Base-by-base conservation (phyloP, 2,329 filamentous ascomycete species). In the Chaetomiaceae sp. region DNA sequence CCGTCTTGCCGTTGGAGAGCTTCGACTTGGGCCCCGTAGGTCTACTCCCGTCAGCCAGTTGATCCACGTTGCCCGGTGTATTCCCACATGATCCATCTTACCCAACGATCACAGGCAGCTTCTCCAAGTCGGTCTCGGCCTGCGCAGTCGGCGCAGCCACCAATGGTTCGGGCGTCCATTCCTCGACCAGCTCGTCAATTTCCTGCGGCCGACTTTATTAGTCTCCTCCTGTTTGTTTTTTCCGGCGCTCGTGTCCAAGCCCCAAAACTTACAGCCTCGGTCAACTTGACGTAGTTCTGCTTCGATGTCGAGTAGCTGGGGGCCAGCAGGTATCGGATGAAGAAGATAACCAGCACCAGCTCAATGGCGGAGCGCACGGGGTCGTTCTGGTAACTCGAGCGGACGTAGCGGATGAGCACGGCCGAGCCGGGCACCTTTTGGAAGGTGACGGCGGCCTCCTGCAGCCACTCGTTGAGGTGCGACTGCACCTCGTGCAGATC, bases 311-410 rank as follows among this genome's bases (percentile, higher is more conserved):
- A 88, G 69, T 98, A 98, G 43, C 88, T 89, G 0, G 91, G 90
- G 51, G 89, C 85, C 51, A 97, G 75, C 45, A 98, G 75, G 66
- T 98, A 98, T 53, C 90, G 82, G 48, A 98, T 85, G 53, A 94
- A 94, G 70, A 98, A 98, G 45, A 98, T 80, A 58, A 98, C 87
- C 49, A 98, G 76, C 56, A 97, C 83, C 41, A 98, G 74, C 69
- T 98, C 93, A 56, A 98, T 88, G 32, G 88, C 88, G 42, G 88
- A 95, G 44, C 94, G 85, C 47, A 97, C 81, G 9, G 93, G 93
- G 60, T 98, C 93, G 64, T 98, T 86, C 71, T 98, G 93, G 72
- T 98, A 97, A 65, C 89, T 95, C 48, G 89, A 95, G 66, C 88
- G 88, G 63, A 98, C 89, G 69, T 98, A 98, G 53, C 93, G 87